Base-by-base conservation (phyloP, 2,329 filamentous ascomycete genomes). In the Fonsecaea erecta region DNA sequence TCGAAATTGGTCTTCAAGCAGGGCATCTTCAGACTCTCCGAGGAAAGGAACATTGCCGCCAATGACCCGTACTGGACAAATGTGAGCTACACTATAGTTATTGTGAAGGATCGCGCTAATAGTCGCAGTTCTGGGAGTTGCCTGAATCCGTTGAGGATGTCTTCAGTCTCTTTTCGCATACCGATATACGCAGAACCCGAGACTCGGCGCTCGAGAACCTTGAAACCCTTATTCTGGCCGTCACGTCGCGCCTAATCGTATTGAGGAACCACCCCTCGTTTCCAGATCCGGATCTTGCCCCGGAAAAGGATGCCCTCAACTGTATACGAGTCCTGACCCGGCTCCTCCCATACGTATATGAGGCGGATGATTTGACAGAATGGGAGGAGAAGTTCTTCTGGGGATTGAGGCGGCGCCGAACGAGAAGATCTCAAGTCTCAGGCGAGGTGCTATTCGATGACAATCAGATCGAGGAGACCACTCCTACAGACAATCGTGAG, bases 1-100 rank as follows among this genome's bases (percentile, higher is more conserved):
- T 98, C 94, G 74, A 98, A 98, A 85, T 88, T 98, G 76, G 92
- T 94, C 76, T 98, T 99, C 86, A 98, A 97, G 81, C 92, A 96
- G 81, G 94, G 93, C 80, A 96, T 98, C 82, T 97, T 98, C 83
- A 88, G 91, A 76, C 87, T 99, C 65, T 95, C 93, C n/a, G 93
- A 97, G 77, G 90, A 96, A 77, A 88, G 89, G 71, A 85, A 91
- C 76, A 97, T 98, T 75, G 85, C 92, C 66, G 88, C 92, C 63
- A 90, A 95, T 79, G 92, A 97, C 81, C 84, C 88, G 18, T 97
- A 97, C 81, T 99, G 95, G 95, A 89, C 90, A 70, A 91, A 92
- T 77, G 93, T 96, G 80, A 75, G 90, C 83, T 63, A 12, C 14
- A 53, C 52, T 43, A 32, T 26, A 56, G 52, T 26, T 18, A 53